A percentile compares a stretch with the other conserved stretches of the same genome.
Conservation (phyloP, 495 filamentous ascomycete genomes). For the Mycothermus thermophilus region DNA sequence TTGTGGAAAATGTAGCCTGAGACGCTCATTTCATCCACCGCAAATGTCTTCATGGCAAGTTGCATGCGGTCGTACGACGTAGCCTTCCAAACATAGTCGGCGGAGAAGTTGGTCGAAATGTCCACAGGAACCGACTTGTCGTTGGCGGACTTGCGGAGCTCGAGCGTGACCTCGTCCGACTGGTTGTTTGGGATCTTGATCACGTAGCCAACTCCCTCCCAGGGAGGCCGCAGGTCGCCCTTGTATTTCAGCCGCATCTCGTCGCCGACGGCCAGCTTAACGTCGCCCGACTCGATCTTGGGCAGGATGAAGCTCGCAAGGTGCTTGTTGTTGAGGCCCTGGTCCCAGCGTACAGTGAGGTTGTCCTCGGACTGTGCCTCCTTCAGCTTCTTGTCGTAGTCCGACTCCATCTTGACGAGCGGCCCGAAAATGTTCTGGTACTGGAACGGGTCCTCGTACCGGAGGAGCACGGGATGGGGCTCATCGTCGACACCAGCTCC, state of each 20-base stretch:
- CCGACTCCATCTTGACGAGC: slow-evolving; percentile 98
- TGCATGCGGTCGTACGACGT: slow-evolving; percentile 99
- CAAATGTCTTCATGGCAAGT: slow-evolving; percentile 97
- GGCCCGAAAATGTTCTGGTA: slow-evolving; percentile 99
- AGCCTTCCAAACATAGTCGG: slow-evolving; percentile 99
- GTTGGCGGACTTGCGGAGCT: slow-evolving; percentile 57
- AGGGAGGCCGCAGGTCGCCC: slow-evolving; percentile 82
- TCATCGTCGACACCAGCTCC: slow-evolving; percentile 89
- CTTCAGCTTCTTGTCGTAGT: slow-evolving; percentile 98
- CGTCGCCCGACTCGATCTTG: slow-evolving; percentile 94
- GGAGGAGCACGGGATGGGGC: slow-evolving; percentile 79
- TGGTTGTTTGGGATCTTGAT: slow-evolving; percentile 99
- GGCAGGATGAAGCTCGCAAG: slow-evolving; percentile 90
- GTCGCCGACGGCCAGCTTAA: slow-evolving; percentile 94
- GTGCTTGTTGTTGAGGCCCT: slow-evolving; percentile 95
- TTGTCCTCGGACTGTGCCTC: slow-evolving; percentile 95
- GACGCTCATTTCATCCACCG: slow-evolving; percentile 94
- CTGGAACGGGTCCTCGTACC: slow-evolving; percentile 95
- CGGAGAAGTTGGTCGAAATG: slow-evolving; percentile 95
- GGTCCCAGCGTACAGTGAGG: slow-evolving; percentile 86
- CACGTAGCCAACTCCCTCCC: slow-evolving; percentile 98
- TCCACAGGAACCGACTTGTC: slow-evolving; percentile 95
- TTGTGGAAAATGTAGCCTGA: slow-evolving; percentile 99
- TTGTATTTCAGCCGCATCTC: slow-evolving; percentile 97
- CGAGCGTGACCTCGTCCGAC: slow-evolving; percentile 93